phyloP scores from a whole-genome alignment of 2,329 filamentous ascomycete genomes.

The Xylaria sp. region DNA sequence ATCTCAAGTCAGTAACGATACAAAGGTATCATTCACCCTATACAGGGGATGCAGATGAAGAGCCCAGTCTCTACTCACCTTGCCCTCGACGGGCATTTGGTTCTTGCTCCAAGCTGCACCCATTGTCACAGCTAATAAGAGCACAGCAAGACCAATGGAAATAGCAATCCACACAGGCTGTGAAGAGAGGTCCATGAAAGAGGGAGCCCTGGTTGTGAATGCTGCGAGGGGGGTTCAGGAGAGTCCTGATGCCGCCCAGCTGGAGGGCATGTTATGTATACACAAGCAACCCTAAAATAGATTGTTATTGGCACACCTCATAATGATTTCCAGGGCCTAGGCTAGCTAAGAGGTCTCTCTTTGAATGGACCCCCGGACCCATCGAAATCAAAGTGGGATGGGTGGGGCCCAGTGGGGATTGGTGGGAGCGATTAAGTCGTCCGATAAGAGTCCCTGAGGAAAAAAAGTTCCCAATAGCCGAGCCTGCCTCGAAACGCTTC shows the following conservation, averaged over 20 bases:
- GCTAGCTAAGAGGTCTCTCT: background rate
- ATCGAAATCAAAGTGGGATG: background rate
- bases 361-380: background rate
- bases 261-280: background rate
- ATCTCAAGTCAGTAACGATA: constrained; percentile 29
- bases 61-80: constrained; percentile 62
- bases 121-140: constrained; percentile 63
- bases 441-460: constrained; percentile 33
- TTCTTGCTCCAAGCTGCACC: constrained; percentile 76
- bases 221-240: constrained; percentile 12
- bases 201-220: background rate
- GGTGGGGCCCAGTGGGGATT: constrained; percentile 10
- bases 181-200: constrained; percentile 39
- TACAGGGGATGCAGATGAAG: background rate
- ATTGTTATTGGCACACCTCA: background rate
- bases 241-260: background rate
- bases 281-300: background rate
- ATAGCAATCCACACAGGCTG: constrained; percentile 39
- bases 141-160: constrained; percentile 48
- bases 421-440: constrained; percentile 23
- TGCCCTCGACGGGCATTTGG: constrained; percentile 85
- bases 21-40: constrained; percentile 31
- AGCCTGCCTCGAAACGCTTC: background rate
- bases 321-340: background rate
- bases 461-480: constrained; percentile 32